Evolutionary conservation across 768 basidiomycete species (phyloP).

Genomic region (Guyanaporus albipodus): DNA sequence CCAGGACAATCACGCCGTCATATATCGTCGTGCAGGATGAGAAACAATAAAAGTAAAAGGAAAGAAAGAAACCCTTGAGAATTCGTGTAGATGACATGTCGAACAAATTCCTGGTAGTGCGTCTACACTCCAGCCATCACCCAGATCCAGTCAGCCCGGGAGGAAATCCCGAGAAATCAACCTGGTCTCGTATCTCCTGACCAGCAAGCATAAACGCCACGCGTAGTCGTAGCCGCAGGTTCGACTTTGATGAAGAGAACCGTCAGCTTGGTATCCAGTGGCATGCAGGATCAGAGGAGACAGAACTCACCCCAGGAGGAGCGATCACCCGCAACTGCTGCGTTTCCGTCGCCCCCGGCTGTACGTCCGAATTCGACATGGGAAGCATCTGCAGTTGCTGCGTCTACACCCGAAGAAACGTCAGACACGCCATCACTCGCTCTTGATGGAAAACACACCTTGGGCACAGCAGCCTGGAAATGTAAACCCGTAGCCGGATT

Average conservation of each 20-base stretch:
- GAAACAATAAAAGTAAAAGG: background rate
- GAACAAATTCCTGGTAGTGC: slow-evolving; percentile 9
- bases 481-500: slow-evolving; percentile 60
- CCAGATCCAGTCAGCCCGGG: slow-evolving; percentile 56
- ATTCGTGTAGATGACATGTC: slow-evolving; percentile 22
- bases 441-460: slow-evolving; percentile 43
- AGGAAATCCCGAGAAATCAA: slow-evolving; percentile 92
- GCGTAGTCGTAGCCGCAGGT: slow-evolving; percentile 78
- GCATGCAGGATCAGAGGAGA: background rate
- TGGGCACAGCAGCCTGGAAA: slow-evolving; percentile 98
- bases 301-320: slow-evolving; percentile 68
- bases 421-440: background rate
- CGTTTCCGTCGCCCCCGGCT: slow-evolving; percentile 78
- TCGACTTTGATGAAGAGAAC: slow-evolving; percentile 47
- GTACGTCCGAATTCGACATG: slow-evolving; percentile 83
- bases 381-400: slow-evolving; percentile 98
- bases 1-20: too few relatives aligned
- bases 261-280: slow-evolving; percentile 4
- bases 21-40: too few relatives aligned
- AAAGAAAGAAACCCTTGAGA: background rate
- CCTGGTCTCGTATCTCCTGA: slow-evolving; percentile 79
- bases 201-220: slow-evolving; percentile 74
- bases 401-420: slow-evolving; percentile 49
- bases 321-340: slow-evolving; percentile 94
- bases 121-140: slow-evolving; percentile 20